Base-by-base conservation (phyloP, 169 alveolate species). In the Plasmodium berghei region DNA sequence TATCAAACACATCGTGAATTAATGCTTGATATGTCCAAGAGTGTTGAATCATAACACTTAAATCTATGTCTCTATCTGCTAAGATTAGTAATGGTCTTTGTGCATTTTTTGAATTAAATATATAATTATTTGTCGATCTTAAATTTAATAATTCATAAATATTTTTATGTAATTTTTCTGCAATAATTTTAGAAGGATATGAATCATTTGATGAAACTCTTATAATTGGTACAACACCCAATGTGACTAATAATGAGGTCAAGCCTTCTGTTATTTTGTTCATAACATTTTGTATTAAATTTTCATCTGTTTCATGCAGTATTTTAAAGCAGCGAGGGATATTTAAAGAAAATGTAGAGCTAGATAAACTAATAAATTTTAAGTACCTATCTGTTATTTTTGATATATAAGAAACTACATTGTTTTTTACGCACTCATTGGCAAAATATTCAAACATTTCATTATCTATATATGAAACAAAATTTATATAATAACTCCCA, bases 1-100 rank as follows among this genome's bases (percentile, higher is more conserved):
- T 92, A 72, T 95, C 95, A 61, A 93, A 95, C 9, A 93, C 48
- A 64, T 95, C 97, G 69, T 95, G 97, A 20, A 95, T 80, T 66
- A 96, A 86, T 5, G 98, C 97, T 70, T 96, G 97, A 74, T 96
- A 96, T 67, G 94, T 96, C 98, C 98, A 96, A 26, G 96, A 89
- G 87, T 96, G 98, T 70, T 94, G 96, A n/a, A 96, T 72, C 98
- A 96, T 96, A 26, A 96, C 72, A 48, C 95, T 75, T 64, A 96
- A 94, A 72, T 96, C 98, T 5, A 95, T 67, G 22, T 92, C 95
- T 34, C 98, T 58, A 40, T 96, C 98, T 49, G 94, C 86, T 24
- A 96, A 91, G 12, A 96, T 70, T 14, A 95, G 58, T 34, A 96
- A 61, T 3, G 98, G 98, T 28, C 98, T 89, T 72, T 94, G 94